Evolutionary conservation across 768 basidiomycete genomes (phyloP).

Genomic region (Russula abietina): DNA sequence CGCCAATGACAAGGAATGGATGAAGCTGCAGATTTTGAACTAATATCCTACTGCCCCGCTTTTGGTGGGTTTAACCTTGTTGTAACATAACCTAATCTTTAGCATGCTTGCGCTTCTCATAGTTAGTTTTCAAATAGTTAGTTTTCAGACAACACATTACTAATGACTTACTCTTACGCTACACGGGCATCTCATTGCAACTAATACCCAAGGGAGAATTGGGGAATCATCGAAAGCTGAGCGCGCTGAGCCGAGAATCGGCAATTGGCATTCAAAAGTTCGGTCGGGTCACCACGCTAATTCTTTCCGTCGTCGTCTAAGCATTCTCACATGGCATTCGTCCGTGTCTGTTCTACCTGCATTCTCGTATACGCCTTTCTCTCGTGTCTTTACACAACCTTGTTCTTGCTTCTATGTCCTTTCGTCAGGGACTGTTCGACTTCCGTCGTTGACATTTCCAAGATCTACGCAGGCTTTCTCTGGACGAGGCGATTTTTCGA

Average conservation of each 20-base stretch:
- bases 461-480: background rate
- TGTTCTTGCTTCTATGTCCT: conserved; percentile 23
- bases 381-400: conserved; percentile 23
- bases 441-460: conserved; percentile 15
- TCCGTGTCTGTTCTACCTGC: conserved; percentile 10
- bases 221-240: too few species aligned
- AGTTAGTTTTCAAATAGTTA: too few species aligned
- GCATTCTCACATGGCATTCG: background rate
- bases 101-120: background rate
- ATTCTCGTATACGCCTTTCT: conserved; percentile 16
- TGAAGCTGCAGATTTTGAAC: conserved; percentile 74
- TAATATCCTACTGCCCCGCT: conserved; percentile 28
- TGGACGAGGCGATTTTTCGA: conserved; percentile 10
- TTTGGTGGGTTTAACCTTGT: background rate
- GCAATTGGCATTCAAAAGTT: background rate
- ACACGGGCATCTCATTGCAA: background rate
- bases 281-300: background rate
- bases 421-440: conserved; percentile 21
- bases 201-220: background rate
- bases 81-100: background rate
- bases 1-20: conserved; percentile 83
- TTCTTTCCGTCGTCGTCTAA: too few species aligned
- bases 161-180: background rate
- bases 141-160: background rate
- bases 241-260: background rate